phyloP scores from a whole-genome alignment of 257 asterid genomes.

The Rehmannia glutinosa region DNA sequence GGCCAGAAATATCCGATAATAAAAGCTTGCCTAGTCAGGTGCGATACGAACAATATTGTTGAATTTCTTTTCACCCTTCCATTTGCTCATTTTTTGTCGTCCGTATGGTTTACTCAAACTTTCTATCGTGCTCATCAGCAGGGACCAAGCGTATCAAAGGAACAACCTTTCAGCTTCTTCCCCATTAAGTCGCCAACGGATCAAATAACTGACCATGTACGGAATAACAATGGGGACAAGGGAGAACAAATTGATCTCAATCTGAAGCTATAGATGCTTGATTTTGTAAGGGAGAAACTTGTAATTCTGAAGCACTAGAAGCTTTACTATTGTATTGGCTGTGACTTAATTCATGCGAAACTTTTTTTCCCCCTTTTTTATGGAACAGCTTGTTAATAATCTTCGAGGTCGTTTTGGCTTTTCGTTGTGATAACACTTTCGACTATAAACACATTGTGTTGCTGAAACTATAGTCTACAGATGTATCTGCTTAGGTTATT shows the following conservation, averaged over 20 bases:
- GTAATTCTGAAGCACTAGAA: conserved; percentile 59
- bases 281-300: conserved; percentile 32
- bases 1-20: conserved; percentile 22
- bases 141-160: conserved; percentile 23
- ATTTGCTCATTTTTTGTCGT: neutral
- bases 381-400: conserved; percentile 6
- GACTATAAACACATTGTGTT: neutral
- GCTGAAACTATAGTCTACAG: neutral
- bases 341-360: neutral
- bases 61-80: neutral
- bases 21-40: conserved; percentile 35
- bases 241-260: conserved; percentile 54
- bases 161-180: conserved; percentile 46
- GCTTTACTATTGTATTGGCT: conserved; percentile 17
- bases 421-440: neutral
- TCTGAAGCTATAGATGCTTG: conserved; percentile 44
- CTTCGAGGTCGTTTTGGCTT: neutral
- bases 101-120: neutral
- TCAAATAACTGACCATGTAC: conserved; percentile 11
- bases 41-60: neutral
- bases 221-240: conserved; percentile 27
- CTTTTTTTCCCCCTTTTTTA: neutral
- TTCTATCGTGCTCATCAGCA: neutral
- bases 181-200: conserved; percentile 33
- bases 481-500: neutral